These are phyloP conservation scores for Gyrodon lividus DNA, from an alignment of 768 basidiomycete genomes.

Conservation along the genomic window DNA sequence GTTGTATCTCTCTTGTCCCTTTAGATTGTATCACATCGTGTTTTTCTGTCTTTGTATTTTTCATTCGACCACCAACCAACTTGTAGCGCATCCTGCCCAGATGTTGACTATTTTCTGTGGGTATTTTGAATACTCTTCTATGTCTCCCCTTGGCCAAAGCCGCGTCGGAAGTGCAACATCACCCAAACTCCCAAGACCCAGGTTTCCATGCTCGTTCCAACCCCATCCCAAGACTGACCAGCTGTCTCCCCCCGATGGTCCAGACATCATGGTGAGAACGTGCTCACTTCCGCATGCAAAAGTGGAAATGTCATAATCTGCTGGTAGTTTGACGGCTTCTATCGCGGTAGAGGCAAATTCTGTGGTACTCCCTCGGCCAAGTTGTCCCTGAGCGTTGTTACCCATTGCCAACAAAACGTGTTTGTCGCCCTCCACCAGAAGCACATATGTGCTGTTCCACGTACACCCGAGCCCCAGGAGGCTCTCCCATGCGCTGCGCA, in stretches of 20 bases:
- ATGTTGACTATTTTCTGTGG: slow-evolving; percentile 17
- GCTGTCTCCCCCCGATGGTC: slow-evolving; percentile 25
- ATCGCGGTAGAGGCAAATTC: slow-evolving; percentile 2
- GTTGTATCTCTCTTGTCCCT: neutral
- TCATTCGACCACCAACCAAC: slow-evolving; percentile 30
- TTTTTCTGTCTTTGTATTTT: slow-evolving; percentile 5
- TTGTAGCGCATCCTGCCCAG: slow-evolving; percentile 35
- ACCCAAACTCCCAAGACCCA: slow-evolving; percentile 63
- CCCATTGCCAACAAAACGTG: slow-evolving; percentile 49
- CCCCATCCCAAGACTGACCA: slow-evolving; percentile 79
- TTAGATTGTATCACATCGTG: neutral
- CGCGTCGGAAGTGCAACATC: slow-evolving; percentile 51
- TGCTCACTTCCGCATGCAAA: slow-evolving; percentile 87
- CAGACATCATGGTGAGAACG: slow-evolving; percentile 45
- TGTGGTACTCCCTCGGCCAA: slow-evolving; percentile 42
- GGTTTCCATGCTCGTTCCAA: slow-evolving; percentile 98
- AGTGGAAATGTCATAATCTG: slow-evolving; percentile 24
- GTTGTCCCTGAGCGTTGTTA: slow-evolving; percentile 60
- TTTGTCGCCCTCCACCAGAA: slow-evolving; percentile 20
- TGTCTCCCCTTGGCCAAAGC: slow-evolving; percentile 47
- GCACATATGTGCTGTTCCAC: slow-evolving; percentile 77
- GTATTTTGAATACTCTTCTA: slow-evolving; percentile 4
- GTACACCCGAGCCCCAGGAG: slow-evolving; percentile 53
- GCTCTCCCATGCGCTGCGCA: slow-evolving; percentile 25
- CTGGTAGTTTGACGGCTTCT: slow-evolving; percentile 21